Percentiles rank a stretch among this genome's conserved stretches.
These are phyloP conservation scores for Sclerotinia nivalis DNA, from an alignment of 2,329 filamentous ascomycete species.

Conservation along the genomic window DNA sequence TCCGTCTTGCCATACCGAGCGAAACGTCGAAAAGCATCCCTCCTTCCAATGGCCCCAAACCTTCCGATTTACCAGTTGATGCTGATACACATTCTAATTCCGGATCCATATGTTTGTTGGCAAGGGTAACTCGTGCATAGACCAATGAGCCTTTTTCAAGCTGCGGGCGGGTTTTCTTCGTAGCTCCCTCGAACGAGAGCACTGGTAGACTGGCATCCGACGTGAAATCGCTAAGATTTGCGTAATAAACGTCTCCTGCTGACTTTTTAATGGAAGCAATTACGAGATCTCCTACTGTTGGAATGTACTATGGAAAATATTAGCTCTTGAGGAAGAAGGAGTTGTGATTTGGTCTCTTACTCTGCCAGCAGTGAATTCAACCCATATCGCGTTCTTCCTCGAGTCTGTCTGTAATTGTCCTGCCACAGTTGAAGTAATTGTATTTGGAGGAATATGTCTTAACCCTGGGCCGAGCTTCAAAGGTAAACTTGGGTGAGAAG, in stretches of 20 bases:
- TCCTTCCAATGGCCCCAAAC: constrained; percentile 77
- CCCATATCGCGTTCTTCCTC: constrained; percentile 75
- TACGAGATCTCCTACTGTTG: constrained; percentile 79
- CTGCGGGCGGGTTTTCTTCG: constrained; percentile 85
- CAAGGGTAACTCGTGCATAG: constrained; percentile 80
- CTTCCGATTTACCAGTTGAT: constrained; percentile 83
- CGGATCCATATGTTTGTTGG: constrained; percentile 80
- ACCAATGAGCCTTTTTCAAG: constrained; percentile 75
- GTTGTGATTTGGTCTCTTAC: constrained; percentile 48
- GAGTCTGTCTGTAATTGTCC: constrained; percentile 67
- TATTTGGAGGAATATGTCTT: constrained; percentile 75
- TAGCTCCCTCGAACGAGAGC: constrained; percentile 88
- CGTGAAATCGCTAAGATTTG: constrained; percentile 68
- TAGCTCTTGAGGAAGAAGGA: not conserved
- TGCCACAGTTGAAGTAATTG: constrained; percentile 67
- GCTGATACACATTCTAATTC: constrained; percentile 89
- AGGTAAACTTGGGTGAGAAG: constrained; percentile 66
- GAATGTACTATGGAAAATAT: constrained; percentile 65
- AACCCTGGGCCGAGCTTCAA: constrained; percentile 83
- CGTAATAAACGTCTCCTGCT: constrained; percentile 75
- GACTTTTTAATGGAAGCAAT: constrained; percentile 82
- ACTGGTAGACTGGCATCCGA: constrained; percentile 73
- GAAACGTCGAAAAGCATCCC: constrained; percentile 87
- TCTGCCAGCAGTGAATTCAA: constrained; percentile 70
- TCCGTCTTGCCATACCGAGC: constrained; percentile 74